Base-by-base conservation (phyloP, 768 basidiomycete genomes). In the Leucosporidium creatinivorum region DNA sequence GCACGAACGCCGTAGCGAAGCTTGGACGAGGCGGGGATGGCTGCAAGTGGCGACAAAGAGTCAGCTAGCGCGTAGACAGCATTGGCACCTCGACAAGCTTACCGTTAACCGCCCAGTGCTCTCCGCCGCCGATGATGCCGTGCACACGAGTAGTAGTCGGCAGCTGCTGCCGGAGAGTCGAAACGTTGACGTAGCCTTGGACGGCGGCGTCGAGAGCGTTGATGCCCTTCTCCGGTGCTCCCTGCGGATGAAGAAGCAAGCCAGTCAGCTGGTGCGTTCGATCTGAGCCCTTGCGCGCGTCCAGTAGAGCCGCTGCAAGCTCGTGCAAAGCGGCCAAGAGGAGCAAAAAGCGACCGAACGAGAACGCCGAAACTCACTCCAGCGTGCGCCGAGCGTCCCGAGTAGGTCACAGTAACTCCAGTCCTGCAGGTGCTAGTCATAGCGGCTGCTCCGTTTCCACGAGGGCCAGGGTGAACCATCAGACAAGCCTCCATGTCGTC, bases 121-220 rank as follows among this genome's bases (percentile, higher is more conserved):
- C 55, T 33, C 44, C 44, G 13, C 36, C 33, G 39, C 18, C 17
- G 39, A 93, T 82, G 58, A 89, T 81, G 4, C 91, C 89, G 73
- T 91, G 87, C 12, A 92, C 81, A 28, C 91, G 86, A 70, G 86
- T 84, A 56, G 86, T 84, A 0, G 91, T 91, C 76, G 86, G 86
- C 68, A 92, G 85, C 79, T 94, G 92, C 77, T 94, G 92, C 19
- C 92, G 84, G 56, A 94, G 82, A 30, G 85, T 85, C 4, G 91
- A 87, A 49, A 94, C 82, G 58, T 84, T 82, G 13, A 86, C 85
- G 77, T 93, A 93, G 0, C 89, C 88, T 13, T 90, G 79, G 76
- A 92, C 88, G 1, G 91, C 91, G 0, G 92, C 92, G 74, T 93
- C 92, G 54, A 91, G 83, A 17, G 91, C 89, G 74, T 93, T 93